Evolutionary conservation across 495 filamentous ascomycete genomes (phyloP), one percentile per base, ranked within the genome.

Genomic region (Poronia punctata): DNA sequence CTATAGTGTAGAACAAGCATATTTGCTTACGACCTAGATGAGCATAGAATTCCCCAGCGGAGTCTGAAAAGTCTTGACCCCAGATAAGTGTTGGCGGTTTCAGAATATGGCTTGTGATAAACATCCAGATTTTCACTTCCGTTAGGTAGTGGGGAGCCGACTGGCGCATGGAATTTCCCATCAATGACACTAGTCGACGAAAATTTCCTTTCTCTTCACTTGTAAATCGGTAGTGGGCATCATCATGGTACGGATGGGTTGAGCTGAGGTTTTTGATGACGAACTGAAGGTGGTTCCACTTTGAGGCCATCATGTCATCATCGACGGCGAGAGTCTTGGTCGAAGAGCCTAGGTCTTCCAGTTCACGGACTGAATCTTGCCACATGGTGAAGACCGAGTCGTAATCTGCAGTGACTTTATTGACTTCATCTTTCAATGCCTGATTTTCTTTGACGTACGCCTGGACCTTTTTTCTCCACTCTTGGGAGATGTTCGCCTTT

Each of bases 201-300:
- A 26, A 2, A 20, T 3, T 26, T 11, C 14, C 15, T 14, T 16
- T 19, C 8, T 12, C 22, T 23, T 16, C 8, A 1, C 7, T 3
- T 16, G 22, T 27, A 20, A 38, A 12, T 2, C 9, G 23, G 15
- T 18, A 18, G 10, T 7, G 22, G 22, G 19, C 19, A 10, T 16
- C 7, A 38, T 3, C n/a, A 16, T 20, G 22, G 10, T 27, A 11
- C 9, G 27, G 8, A 3, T 19, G 21, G 2, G 15, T 11, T 18
- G 15, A 25, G 7, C 22, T 19, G 22, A 38, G 23, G 5, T 15
- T 38, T 5, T 19, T 38, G 23, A 19, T 27, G 12, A 38, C 3
- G 11, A 38, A 38, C 3, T 17, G 35, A 26, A 38, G 35, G 4
- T 38, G 35, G 15, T 25, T 38, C 35, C 35, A 38, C 22, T 27